Evolutionary conservation across 1,284 basidiomycete genomes (phyloP).

Genomic region (Fomitopsis schrenkii): DNA sequence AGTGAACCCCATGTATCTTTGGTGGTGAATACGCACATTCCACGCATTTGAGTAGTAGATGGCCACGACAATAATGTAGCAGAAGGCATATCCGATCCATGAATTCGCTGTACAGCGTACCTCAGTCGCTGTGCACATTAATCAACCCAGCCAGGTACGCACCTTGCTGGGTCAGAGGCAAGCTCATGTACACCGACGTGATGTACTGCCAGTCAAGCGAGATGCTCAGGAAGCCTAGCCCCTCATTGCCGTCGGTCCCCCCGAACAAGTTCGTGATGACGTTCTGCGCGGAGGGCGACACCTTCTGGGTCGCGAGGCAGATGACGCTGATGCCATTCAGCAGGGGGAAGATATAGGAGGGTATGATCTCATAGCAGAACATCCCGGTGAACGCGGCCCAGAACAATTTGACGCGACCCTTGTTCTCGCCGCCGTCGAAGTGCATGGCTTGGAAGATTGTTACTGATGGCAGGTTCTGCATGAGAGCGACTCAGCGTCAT

Average conservation of each 20-base stretch:
- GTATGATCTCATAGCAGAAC: conserved; percentile 54
- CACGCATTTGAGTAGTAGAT: conserved; percentile 61
- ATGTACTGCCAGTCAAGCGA: conserved; percentile 66
- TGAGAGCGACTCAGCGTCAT: background rate
- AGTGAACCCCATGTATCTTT: background rate
- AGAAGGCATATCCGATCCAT: conserved; percentile 51
- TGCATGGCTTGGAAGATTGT: conserved; percentile 63
- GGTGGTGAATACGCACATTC: conserved; percentile 36
- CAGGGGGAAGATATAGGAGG: conserved; percentile 59
- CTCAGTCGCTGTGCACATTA: background rate
- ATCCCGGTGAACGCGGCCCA: conserved; percentile 54
- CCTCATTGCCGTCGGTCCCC: conserved; percentile 59
- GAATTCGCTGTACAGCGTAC: conserved; percentile 38
- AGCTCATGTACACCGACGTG: conserved; percentile 46
- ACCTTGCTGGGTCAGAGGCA: conserved; percentile 53
- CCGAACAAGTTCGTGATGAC: conserved; percentile 64
- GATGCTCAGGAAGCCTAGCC: conserved; percentile 51
- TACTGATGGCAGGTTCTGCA: conserved; percentile 52
- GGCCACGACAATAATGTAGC: conserved; percentile 49
- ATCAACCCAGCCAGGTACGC: conserved; percentile 6
- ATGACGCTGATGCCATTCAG: conserved; percentile 55
- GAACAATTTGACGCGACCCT: conserved; percentile 55
- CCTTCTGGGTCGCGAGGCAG: conserved; percentile 50
- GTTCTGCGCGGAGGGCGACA: conserved; percentile 35
- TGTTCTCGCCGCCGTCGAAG: conserved; percentile 42